These are phyloP conservation scores for Kwoniella sp. DNA, from an alignment of 768 basidiomycete species.

Conservation along the genomic window DNA sequence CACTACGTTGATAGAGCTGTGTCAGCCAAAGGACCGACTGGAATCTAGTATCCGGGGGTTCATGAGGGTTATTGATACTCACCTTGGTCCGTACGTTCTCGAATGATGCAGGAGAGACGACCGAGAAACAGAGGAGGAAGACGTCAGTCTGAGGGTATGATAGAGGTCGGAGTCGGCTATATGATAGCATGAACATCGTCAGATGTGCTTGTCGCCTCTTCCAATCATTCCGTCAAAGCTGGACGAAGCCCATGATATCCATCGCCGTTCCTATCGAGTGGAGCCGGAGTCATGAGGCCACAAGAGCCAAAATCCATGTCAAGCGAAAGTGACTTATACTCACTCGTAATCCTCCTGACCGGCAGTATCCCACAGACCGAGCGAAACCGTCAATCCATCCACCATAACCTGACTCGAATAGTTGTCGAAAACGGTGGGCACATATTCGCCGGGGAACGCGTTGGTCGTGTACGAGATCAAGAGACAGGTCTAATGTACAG, in stretches of 20 bases:
- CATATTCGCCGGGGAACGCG: slow-evolving; percentile 70
- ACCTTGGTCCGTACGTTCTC: slow-evolving; percentile 77
- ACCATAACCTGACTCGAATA: slow-evolving; percentile 96
- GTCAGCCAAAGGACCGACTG: not conserved
- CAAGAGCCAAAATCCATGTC: not conserved
- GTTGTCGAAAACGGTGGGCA: slow-evolving; percentile 87
- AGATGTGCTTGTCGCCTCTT: not conserved
- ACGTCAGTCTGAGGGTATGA: slow-evolving; percentile 99
- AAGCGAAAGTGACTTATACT: slow-evolving; percentile 13
- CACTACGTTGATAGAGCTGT: slow-evolving; percentile 24
- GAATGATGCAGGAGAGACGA: slow-evolving; percentile 88
- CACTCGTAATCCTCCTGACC: slow-evolving; percentile 57
- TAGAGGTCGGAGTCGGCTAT: slow-evolving; percentile 61
- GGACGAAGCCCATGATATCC: no score
- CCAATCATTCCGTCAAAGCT: not conserved
- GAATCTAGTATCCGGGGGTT: no score
- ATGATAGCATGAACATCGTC: not conserved
- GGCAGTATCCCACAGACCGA: slow-evolving; percentile 63
- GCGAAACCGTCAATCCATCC: slow-evolving; percentile 95
- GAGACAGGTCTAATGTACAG: slow-evolving; percentile 95
- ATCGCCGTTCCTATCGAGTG: no score
- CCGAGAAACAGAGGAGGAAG: slow-evolving; percentile 90
- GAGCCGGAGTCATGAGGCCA: no score
- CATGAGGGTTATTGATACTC: slow-evolving; percentile 8
- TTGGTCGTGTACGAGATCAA: slow-evolving; percentile 99